Evolutionary conservation across 805 yeast species (phyloP).

Genomic region (Candida corydali): DNA sequence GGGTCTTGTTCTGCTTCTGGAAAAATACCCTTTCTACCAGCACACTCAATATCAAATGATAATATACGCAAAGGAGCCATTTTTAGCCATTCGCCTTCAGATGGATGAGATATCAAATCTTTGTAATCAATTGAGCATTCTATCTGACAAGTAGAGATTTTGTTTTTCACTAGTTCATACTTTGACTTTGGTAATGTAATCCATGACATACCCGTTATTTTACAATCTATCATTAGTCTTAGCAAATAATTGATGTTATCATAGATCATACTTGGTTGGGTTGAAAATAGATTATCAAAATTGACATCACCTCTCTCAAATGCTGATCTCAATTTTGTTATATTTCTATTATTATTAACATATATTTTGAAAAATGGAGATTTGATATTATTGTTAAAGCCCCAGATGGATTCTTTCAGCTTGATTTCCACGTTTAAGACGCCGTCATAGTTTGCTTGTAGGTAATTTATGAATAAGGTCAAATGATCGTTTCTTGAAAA

Average conservation of each 20-base stretch:
- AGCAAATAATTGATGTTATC: slow-evolving; percentile 87
- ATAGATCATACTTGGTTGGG: slow-evolving; percentile 62
- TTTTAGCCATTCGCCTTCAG: slow-evolving; percentile 91
- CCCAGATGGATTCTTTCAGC: slow-evolving; percentile 88
- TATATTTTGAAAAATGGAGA: slow-evolving; percentile 76
- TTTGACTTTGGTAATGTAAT: slow-evolving; percentile 76
- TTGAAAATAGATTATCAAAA: slow-evolving; percentile 56
- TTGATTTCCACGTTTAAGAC: slow-evolving; percentile 61
- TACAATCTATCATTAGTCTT: slow-evolving; percentile 88
- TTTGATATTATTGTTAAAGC: slow-evolving; percentile 74
- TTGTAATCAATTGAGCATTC: slow-evolving; percentile 70
- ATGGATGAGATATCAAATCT: slow-evolving; percentile 71
- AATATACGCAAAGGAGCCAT: slow-evolving; percentile 91
- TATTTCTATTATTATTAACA: slow-evolving; percentile 60
- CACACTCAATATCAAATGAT: slow-evolving; percentile 97
- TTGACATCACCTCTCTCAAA: slow-evolving; percentile 80
- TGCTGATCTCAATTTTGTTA: slow-evolving; percentile 66
- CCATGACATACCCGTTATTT: slow-evolving; percentile 97
- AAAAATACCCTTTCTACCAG: slow-evolving; percentile 94
- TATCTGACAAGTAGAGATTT: slow-evolving; percentile 76
- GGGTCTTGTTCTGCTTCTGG: slow-evolving; percentile 94
- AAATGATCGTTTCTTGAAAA: slow-evolving; percentile 56
- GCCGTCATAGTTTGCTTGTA: slow-evolving; percentile 50
- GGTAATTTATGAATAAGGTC: slow-evolving; percentile 38
- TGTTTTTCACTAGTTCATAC: slow-evolving; percentile 47